Conservation (phyloP, 2,329 filamentous ascomycete species). For the Cladosporium colombiae region DNA sequence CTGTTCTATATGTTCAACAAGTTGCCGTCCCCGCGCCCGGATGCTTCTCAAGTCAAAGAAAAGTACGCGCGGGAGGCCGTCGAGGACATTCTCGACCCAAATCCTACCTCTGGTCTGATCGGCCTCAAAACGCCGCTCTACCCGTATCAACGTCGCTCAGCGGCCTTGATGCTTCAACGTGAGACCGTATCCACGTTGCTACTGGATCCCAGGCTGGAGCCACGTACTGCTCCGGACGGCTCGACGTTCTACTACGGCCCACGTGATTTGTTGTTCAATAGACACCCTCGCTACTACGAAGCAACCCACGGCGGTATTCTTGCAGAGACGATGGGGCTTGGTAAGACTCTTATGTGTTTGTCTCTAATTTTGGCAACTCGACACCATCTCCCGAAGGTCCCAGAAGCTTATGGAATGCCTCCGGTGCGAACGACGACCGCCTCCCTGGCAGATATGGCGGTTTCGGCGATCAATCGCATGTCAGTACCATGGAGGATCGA, state of each 20-base stretch:
- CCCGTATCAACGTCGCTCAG: conserved; percentile 76
- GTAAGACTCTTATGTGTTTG: conserved; percentile 87
- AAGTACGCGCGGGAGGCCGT: conserved; percentile 56
- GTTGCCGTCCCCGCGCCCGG: conserved; percentile 67
- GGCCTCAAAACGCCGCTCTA: conserved; percentile 69
- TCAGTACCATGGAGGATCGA: conserved; percentile 70
- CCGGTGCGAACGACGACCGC: conserved; percentile 54
- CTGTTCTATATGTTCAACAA: conserved; percentile 73
- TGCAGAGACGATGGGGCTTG: conserved; percentile 76
- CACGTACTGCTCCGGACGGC: conserved; percentile 61
- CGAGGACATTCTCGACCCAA: conserved; percentile 53
- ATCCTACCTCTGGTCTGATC: conserved; percentile 43
- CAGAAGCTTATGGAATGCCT: conserved; percentile 57
- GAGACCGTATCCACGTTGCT: conserved; percentile 66
- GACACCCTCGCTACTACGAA: conserved; percentile 72
- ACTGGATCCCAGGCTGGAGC: conserved; percentile 72
- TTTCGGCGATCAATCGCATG: conserved; percentile 65
- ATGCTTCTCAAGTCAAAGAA: conserved; percentile 51
- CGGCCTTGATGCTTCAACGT: conserved; percentile 79
- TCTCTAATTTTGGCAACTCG: conserved; percentile 70
- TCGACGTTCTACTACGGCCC: conserved; percentile 69
- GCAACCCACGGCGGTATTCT: conserved; percentile 73
- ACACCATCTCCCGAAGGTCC: conserved; percentile 65
- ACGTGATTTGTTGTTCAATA: conserved; percentile 61
- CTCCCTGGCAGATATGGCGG: conserved; percentile 73